These are phyloP conservation scores for Tulasnella sp. DNA, from an alignment of 768 basidiomycete genomes.

Conservation along the genomic window DNA sequence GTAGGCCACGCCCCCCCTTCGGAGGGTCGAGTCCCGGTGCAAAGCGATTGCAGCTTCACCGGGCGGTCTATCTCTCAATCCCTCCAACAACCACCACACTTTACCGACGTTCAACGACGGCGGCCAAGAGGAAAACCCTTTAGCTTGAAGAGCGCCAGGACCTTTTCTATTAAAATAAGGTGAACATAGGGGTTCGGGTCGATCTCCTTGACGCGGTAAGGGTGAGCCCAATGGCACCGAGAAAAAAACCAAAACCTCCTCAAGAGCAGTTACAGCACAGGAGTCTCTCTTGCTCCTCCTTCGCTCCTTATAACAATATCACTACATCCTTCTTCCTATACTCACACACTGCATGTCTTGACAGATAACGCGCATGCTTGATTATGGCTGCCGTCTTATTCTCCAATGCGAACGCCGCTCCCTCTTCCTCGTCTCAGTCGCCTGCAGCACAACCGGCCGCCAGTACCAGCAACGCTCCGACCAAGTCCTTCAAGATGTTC, in stretches of 20 bases:
- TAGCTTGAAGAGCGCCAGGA: no score
- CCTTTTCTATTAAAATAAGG: no score
- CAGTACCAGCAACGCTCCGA: constrained; percentile 23
- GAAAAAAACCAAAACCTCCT: no score
- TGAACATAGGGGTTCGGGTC: no score
- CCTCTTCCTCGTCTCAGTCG: constrained; percentile 3
- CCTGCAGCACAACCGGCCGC: not conserved
- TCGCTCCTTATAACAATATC: not conserved
- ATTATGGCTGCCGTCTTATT: constrained; percentile 6
- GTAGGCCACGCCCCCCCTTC: no score
- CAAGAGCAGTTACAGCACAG: not conserved
- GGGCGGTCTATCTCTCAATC: no score
- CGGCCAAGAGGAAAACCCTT: no score
- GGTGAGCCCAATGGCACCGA: no score
- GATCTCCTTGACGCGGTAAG: no score
- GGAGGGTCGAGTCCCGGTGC: no score
- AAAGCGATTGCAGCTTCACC: no score
- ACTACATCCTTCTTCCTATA: not conserved
- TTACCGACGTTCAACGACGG: no score
- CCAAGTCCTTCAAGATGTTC: constrained; percentile 50
- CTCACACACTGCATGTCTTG: not conserved
- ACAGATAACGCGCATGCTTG: constrained; percentile 7
- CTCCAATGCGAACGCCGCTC: not conserved
- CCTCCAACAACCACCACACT: not conserved
- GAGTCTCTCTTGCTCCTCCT: not conserved